Percentiles rank a stretch among this genome's conserved stretches.
Conservation (phyloP, 2,329 filamentous ascomycete species). For the Pseudocercospora fijiensis region DNA sequence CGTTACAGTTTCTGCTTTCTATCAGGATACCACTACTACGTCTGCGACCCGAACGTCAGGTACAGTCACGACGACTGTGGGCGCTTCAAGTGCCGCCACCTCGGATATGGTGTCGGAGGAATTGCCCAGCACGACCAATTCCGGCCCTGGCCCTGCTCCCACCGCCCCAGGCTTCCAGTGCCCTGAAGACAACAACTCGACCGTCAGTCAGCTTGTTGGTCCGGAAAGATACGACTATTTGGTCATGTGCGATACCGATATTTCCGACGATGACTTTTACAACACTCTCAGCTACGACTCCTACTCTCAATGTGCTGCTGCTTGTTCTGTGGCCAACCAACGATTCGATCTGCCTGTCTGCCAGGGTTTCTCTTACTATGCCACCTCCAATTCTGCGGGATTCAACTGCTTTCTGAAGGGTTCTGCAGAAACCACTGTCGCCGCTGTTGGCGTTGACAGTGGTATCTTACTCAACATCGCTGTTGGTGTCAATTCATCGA, state of each 20-base stretch:
- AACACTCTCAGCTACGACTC: constrained; percentile 30
- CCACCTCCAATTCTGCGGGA: constrained; percentile 23
- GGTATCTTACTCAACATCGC: constrained; percentile 35
- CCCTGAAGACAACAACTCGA: constrained; percentile 35
- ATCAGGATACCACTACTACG: constrained; percentile 25
- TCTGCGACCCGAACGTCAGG: constrained; percentile 23
- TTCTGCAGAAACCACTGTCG: constrained; percentile 28
- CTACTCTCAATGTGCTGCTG: constrained; percentile 36
- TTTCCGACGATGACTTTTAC: constrained; percentile 33
- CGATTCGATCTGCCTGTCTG: constrained; percentile 34
- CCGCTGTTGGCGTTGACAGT: constrained; percentile 31
- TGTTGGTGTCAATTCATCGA: constrained; percentile 28
- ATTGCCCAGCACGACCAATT: not conserved
- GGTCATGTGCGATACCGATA: constrained; percentile 37
- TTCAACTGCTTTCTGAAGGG: constrained; percentile 39
- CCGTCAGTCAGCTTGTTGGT: constrained; percentile 37
- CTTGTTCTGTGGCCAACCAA: constrained; percentile 37
- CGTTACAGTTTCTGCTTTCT: constrained; percentile 26
- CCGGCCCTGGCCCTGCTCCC: constrained; percentile 24
- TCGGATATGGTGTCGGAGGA: not conserved
- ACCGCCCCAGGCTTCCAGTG: constrained; percentile 36
- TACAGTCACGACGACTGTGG: constrained; percentile 24
- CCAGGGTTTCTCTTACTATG: constrained; percentile 36
- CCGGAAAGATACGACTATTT: constrained; percentile 37
- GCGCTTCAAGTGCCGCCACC: constrained; percentile 1